A percentile compares a stretch with the other conserved stretches of the same genome.
Evolutionary conservation across 2,329 filamentous ascomycete genomes (phyloP).

Genomic region (Pseudophaeomoniella oleicola): DNA sequence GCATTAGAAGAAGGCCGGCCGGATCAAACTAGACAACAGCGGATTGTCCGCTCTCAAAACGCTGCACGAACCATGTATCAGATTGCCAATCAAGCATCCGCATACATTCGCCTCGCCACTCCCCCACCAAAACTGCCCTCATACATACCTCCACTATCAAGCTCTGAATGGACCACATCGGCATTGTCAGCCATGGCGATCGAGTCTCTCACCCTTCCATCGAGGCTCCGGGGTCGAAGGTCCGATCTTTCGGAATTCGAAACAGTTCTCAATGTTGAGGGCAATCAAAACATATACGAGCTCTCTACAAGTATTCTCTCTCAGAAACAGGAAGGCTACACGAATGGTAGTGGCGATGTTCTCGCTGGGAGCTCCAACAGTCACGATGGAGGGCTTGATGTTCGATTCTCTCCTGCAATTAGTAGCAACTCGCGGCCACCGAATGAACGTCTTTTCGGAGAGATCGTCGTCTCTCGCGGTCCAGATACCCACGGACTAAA

Average conservation of each 20-base stretch:
- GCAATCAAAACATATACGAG: conserved; percentile 66
- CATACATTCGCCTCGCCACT: conserved; percentile 62
- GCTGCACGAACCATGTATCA: conserved; percentile 56
- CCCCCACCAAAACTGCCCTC: conserved; percentile 41
- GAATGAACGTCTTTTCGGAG: conserved; percentile 18
- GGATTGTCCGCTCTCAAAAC: conserved; percentile 54
- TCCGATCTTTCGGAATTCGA: conserved; percentile 48
- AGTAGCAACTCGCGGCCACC: background rate
- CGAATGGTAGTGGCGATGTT: conserved; percentile 2
- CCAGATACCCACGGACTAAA: conserved; percentile 7
- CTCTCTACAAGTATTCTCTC: conserved; percentile 49
- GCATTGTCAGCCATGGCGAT: conserved; percentile 62
- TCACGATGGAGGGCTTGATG: conserved; percentile 12
- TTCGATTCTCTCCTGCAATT: conserved; percentile 8
- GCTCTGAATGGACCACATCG: conserved; percentile 65
- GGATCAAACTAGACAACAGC: conserved; percentile 40
- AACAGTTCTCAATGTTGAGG: conserved; percentile 55
- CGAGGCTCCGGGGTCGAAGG: conserved; percentile 43
- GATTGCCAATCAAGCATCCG: conserved; percentile 55
- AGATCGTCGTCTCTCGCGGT: conserved; percentile 19
- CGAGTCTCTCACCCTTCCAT: conserved; percentile 65
- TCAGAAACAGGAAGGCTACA: conserved; percentile 5
- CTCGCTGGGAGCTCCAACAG: conserved; percentile 1
- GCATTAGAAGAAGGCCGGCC: conserved; percentile 53
- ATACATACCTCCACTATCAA: conserved; percentile 44